Evolutionary conservation across 202 grass and related monocot species (phyloP), one percentile per base, ranked within the genome.

Genomic region (Eragrostis tef): DNA sequence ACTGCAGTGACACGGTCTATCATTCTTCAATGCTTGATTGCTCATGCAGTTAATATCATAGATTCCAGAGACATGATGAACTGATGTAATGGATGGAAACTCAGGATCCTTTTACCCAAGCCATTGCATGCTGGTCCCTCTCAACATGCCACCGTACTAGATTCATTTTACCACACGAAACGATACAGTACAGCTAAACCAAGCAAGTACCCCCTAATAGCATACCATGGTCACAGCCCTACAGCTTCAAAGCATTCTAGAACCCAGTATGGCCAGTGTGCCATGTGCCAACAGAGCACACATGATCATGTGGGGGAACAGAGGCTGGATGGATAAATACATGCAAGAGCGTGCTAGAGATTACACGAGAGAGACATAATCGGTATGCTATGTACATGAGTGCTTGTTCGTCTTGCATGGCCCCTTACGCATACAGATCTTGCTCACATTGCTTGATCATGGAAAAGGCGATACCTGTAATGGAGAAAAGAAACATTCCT

Each of bases 391-490:
- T 81, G 67, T 54, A 70, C 62, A 80, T 0, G 19, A 71, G 48
- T 20, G 34, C 0, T 19, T 39, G 36, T n/a, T 64, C 19, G 20
- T 29, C 25, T 85, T 80, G 62, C 63, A 80, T 19, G 41, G 10
- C 9, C 50, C 52, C 21, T 0, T 34, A 73, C 13, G 5, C 36
- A 9, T 6, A 71, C n/a, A 25, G 59, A 73, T 50, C 67, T 48
- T n/a, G 19, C n/a, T 81, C 49, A 85, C 50, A 58, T 11, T 4
- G 39, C 20, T 71, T 85, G 77, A 7, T 31, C 57, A 72, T 36
- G 41, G 58, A 89, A 85, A 72, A 89, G 72, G 27, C 66, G 78
- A 77, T 72, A 72, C 78, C 87, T 85, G 22, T 21, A 64, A 22
- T 27, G 31, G 3, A 63, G 1, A 77, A 20, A 81, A 49, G 41